These are phyloP conservation scores for Chalciporus sp. DNA, from an alignment of 1,284 basidiomycete genomes.

Conservation along the genomic window DNA sequence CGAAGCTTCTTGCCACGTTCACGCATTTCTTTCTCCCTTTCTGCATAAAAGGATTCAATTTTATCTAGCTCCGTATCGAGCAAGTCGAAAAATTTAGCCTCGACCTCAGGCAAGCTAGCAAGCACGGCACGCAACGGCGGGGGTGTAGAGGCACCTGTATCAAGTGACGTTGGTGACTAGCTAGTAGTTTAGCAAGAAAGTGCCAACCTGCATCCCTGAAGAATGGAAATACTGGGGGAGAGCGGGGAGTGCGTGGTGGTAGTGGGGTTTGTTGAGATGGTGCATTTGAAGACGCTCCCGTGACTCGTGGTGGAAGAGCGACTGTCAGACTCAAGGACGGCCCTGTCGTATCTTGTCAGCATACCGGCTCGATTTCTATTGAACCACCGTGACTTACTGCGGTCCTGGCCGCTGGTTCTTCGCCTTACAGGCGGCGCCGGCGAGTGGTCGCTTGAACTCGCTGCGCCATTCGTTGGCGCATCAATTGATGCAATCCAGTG, in stretches of 20 bases:
- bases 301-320: constrained; percentile 4
- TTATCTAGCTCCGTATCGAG: constrained; percentile 80
- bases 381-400: constrained; percentile 22
- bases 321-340: constrained; percentile 19
- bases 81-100: constrained; percentile 73
- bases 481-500: constrained; percentile 1
- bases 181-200: background rate
- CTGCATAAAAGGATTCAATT: constrained; percentile 81
- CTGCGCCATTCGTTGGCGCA: background rate
- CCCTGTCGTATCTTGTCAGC: constrained; percentile 10
- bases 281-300: background rate
- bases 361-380: background rate
- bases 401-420: constrained; percentile 5
- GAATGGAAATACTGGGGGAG: constrained; percentile 6
- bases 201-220: constrained; percentile 14
- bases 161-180: background rate
- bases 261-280: background rate
- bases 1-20: constrained; percentile 54
- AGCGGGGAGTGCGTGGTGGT: constrained; percentile 2
- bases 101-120: constrained; percentile 55
- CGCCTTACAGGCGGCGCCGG: background rate
- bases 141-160: constrained; percentile 14
- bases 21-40: constrained; percentile 71
- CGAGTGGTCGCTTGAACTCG: background rate
- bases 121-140: constrained; percentile 55